phyloP scores from a whole-genome alignment of 2,329 filamentous ascomycete genomes.

The Gnomoniopsis sp. region DNA sequence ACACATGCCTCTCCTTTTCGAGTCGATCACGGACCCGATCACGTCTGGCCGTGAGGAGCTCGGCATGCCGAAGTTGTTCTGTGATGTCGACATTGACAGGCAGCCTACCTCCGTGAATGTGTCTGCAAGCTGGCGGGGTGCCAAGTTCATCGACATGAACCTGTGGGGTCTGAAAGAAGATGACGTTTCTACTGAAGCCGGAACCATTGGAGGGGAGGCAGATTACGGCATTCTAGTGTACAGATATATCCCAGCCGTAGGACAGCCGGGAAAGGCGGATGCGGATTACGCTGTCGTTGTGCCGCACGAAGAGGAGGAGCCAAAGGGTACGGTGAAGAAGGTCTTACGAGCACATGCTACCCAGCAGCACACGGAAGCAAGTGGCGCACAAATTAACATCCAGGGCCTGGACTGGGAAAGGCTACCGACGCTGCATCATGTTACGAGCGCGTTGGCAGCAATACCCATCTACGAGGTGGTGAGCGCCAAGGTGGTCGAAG shows the following conservation, averaged over 20 bases:
- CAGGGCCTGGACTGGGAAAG: conserved; percentile 48
- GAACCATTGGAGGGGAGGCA: conserved; percentile 25
- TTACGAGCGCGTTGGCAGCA: conserved; percentile 48
- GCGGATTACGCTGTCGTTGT: conserved; percentile 47
- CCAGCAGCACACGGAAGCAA: conserved; percentile 8
- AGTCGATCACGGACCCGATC: conserved; percentile 50
- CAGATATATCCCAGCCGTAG: conserved; percentile 15
- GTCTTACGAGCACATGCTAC: conserved; percentile 29
- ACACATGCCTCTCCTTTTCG: conserved; percentile 51
- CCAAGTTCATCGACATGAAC: conserved; percentile 22
- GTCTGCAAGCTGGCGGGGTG: conserved; percentile 38
- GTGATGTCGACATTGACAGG: conserved; percentile 35
- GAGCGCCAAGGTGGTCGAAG: conserved; percentile 52
- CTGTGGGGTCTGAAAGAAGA: conserved; percentile 21
- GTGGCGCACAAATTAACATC: conserved; percentile 41
- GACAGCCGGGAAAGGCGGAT: conserved; percentile 38
- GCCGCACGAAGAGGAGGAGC: conserved; percentile 30
- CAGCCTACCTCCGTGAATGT: conserved; percentile 33
- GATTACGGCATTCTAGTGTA: conserved; percentile 20
- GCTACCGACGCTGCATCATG: conserved; percentile 59
- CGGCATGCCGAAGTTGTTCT: conserved; percentile 51
- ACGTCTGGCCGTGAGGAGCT: conserved; percentile 51
- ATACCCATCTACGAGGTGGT: conserved; percentile 56
- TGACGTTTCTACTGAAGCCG: conserved; percentile 20
- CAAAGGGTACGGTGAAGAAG: conserved; percentile 28